A percentile compares a stretch with the other conserved stretches of the same genome.
Evolutionary conservation across 2,329 filamentous ascomycete genomes (phyloP).

Genomic region (Nothophoma quercina): DNA sequence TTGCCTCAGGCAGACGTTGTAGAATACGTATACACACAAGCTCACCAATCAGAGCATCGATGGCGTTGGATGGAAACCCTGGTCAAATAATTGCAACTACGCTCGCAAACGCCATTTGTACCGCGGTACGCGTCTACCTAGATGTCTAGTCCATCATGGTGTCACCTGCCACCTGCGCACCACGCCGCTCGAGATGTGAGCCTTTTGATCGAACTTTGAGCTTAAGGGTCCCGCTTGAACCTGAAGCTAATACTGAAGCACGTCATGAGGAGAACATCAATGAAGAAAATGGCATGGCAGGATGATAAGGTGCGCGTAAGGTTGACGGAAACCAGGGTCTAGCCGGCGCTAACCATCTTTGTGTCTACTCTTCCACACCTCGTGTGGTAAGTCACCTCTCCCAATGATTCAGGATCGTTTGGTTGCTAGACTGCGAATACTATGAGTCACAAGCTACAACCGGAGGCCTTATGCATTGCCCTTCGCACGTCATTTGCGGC

Average conservation of each 20-base stretch:
- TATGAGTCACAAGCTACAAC: not conserved
- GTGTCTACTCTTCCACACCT: not conserved
- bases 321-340: not conserved
- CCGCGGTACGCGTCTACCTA: not conserved
- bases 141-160: not conserved
- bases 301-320: too few species aligned
- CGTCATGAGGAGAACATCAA: too few species aligned
- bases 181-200: not conserved
- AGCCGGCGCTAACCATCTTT: not conserved
- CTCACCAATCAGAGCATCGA: not conserved
- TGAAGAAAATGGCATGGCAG: too few species aligned
- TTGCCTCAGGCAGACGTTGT: conserved; percentile 8
- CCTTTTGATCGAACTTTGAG: too few species aligned
- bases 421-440: not conserved
- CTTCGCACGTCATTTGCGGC: not conserved
- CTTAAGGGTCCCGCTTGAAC: too few species aligned
- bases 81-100: too few species aligned
- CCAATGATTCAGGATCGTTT: not conserved
- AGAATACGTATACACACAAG: not conserved
- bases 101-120: not conserved
- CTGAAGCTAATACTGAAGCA: too few species aligned
- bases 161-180: not conserved
- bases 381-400: not conserved
- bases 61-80: too few species aligned
- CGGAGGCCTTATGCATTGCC: not conserved